Evolutionary conservation across 441 rosid genomes (phyloP), one percentile per base, ranked within the genome.

Genomic region (Heliophila coronopifolia): DNA sequence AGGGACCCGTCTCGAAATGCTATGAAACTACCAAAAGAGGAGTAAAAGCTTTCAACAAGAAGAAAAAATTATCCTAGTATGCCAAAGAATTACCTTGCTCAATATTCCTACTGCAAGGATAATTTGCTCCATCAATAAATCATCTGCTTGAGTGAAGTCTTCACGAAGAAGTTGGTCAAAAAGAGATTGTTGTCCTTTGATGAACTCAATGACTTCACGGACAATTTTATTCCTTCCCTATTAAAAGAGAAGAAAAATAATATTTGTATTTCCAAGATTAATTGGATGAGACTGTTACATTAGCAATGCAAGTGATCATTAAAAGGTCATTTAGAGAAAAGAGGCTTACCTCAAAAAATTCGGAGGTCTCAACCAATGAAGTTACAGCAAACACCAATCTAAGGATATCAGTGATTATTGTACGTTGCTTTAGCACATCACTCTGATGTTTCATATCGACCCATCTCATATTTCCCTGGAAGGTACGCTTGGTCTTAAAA

Each of bases 161-260:
- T 71, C 79, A 13, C 74, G 85, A 54, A 91, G 89, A 70, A 84
- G 75, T 66, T 85, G 95, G 76, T 83, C 91, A 54, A 81, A 81
- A 25, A 91, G 77, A 55, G 65, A 68, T 66, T 79, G 81, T 67
- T 83, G 83, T 67, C 85, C 91, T 71, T 77, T 78, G 34, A 91
- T 78, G 76, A 84, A 87, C 61, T 77, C 91, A 35, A 81, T 60
- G 40, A 87, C 85, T 72, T 84, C 95, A 18, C 89, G 82, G 37
- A 83, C 94, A 79, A 85, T 76, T 74, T 87, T 91, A 62, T 81
- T 91, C 77, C 79, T 84, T 41, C 84, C 94, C 97, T 89, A 50
- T 42, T 28, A 75, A 23, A 34, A 27, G n/a, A 38, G 33, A 51
- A 18, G n/a, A n/a, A n/a, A n/a, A n/a, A n/a, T n/a, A n/a, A n/a